phyloP scores from a whole-genome alignment of 208 protist species.

The Acanthamoeba lugdunensis region DNA sequence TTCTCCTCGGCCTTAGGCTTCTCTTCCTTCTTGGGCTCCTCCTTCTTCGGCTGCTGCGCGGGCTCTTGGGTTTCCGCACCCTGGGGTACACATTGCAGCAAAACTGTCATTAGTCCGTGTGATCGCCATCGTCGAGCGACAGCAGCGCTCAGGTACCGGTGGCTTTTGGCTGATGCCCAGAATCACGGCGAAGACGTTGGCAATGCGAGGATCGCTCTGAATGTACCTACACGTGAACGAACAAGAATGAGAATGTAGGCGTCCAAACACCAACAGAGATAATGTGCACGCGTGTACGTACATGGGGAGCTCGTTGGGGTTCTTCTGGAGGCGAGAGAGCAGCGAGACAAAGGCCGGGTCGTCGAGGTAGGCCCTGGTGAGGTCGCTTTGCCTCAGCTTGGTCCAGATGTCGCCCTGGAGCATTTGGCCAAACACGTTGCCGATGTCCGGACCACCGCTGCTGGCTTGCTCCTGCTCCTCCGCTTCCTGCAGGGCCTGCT shows the following conservation, averaged over 20 bases:
- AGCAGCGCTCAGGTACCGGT: constrained; percentile 22
- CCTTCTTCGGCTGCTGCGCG: constrained; percentile 70
- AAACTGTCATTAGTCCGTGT: not conserved
- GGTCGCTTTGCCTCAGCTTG: constrained; percentile 50
- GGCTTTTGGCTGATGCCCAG: constrained; percentile 72
- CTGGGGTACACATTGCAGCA: not conserved
- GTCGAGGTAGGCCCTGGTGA: constrained; percentile 56
- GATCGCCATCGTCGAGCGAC: no score
- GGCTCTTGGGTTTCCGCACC: constrained; percentile 13
- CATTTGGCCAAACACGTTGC: constrained; percentile 29
- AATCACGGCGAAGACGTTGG: constrained; percentile 67
- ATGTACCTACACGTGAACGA: constrained; percentile 29
- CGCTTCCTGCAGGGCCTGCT: constrained; percentile 67
- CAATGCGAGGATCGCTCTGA: constrained; percentile 74
- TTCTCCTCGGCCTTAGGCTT: constrained; percentile 55
- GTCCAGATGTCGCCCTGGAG: constrained; percentile 73
- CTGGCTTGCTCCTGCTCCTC: constrained; percentile 36
- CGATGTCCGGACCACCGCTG: not conserved
- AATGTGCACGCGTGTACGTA: not conserved
- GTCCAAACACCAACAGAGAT: not conserved
- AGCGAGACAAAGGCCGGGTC: constrained; percentile 72
- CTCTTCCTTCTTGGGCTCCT: constrained; percentile 53
- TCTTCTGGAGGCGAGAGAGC: constrained; percentile 42
- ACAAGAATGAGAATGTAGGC: not conserved
- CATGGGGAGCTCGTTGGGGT: constrained; percentile 55